These are phyloP conservation scores for Malassezia japonica DNA, from an alignment of 1,284 basidiomycete genomes.

Conservation along the genomic window DNA sequence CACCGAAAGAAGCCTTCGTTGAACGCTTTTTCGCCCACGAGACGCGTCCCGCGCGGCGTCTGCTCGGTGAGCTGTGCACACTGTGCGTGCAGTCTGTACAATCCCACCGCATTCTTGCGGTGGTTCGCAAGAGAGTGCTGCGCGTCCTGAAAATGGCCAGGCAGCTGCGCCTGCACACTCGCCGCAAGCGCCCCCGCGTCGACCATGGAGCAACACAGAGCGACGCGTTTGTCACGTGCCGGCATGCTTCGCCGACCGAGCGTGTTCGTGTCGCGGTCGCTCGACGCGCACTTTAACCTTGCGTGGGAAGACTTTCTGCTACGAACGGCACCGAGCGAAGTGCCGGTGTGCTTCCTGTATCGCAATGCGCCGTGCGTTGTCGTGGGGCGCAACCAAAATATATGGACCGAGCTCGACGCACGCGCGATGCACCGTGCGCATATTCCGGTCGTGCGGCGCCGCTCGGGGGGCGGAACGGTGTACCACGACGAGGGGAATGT, in stretches of 20 bases:
- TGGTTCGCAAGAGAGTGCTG: conserved; percentile 76
- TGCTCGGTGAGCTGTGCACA: conserved; percentile 58
- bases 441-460: conserved; percentile 71
- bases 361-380: conserved; percentile 82
- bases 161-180: conserved; percentile 14
- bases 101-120: conserved; percentile 77
- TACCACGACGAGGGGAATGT: conserved; percentile 95
- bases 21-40: conserved; percentile 72
- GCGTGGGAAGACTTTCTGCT: conserved; percentile 64
- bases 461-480: conserved; percentile 93
- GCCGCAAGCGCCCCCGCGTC: neutral
- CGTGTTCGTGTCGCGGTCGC: conserved; percentile 67
- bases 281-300: conserved; percentile 84
- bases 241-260: neutral
- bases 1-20: conserved; percentile 57
- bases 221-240: neutral
- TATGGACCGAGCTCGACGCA: conserved; percentile 91
- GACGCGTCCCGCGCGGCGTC: conserved; percentile 54
- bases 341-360: conserved; percentile 67
- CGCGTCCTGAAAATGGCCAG: conserved; percentile 61
- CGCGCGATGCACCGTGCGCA: conserved; percentile 53
- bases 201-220: neutral
- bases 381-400: conserved; percentile 86
- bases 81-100: conserved; percentile 70
- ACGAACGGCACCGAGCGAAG: conserved; percentile 14